phyloP scores from a whole-genome alignment of 371 early-diverging fungal genomes.

The Mortierella sp. region DNA sequence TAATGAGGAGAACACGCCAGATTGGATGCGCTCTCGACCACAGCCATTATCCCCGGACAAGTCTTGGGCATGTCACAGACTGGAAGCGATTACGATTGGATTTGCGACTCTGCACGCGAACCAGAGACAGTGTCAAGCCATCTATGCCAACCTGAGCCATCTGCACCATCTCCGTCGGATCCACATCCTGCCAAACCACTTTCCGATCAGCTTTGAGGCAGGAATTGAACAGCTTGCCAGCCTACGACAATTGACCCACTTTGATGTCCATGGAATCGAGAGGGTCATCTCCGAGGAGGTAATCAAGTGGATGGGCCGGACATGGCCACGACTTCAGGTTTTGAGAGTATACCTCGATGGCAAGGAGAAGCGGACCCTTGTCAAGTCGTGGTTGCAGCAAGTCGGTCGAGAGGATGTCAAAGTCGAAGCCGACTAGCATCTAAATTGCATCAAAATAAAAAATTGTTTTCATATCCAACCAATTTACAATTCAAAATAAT shows the following conservation, averaged over 20 bases:
- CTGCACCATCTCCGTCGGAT: slow-evolving; percentile 3
- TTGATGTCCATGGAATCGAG: slow-evolving; percentile 10
- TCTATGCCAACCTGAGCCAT: slow-evolving; percentile 9
- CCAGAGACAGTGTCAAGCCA: neutral
- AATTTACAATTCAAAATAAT: too few species aligned
- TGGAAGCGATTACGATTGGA: slow-evolving; percentile 12
- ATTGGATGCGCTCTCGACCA: neutral
- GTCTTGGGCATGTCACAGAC: neutral
- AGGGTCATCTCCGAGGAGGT: neutral
- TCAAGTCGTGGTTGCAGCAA: neutral
- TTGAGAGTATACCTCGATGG: neutral
- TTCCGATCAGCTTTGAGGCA: slow-evolving; percentile 7
- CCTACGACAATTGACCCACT: neutral
- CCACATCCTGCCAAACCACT: slow-evolving; percentile 20
- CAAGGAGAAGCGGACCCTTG: neutral
- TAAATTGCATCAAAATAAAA: too few species aligned
- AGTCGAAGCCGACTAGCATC: neutral
- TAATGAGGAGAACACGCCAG: neutral
- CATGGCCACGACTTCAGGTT: slow-evolving; percentile 8
- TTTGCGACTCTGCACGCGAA: neutral
- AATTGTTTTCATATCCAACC: too few species aligned
- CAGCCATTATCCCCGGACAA: neutral
- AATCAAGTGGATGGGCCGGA: slow-evolving; percentile 3
- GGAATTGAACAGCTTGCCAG: slow-evolving; percentile 5
- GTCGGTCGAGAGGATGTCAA: slow-evolving; percentile 11